A percentile compares a stretch with the other conserved stretches of the same genome.
These are phyloP conservation scores for Hypomontagnella monticulosa DNA, from an alignment of 495 filamentous ascomycete genomes.

Conservation along the genomic window DNA sequence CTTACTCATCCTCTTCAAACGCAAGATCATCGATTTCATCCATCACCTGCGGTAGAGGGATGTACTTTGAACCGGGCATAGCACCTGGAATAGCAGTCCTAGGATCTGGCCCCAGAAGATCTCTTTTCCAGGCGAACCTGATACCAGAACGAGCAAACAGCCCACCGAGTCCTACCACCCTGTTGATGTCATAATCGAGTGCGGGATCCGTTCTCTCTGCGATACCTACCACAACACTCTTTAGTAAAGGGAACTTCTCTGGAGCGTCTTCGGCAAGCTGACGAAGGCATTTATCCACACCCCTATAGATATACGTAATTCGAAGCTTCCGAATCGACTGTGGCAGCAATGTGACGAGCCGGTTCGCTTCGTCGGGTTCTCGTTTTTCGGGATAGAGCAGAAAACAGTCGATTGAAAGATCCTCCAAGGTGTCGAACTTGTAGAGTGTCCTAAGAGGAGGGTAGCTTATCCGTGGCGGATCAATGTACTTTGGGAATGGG, in stretches of 20 bases:
- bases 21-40: not conserved
- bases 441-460: not conserved
- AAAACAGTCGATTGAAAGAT: constrained; percentile 2
- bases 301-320: constrained; percentile 3
- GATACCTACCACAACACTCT: not conserved
- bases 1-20: not conserved
- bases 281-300: not conserved
- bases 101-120: not conserved
- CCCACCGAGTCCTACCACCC: not conserved
- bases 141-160: not conserved
- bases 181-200: not conserved
- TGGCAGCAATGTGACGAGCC: constrained; percentile 2
- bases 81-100: constrained; percentile 3
- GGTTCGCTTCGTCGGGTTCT: not conserved
- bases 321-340: constrained; percentile 11
- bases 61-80: not conserved
- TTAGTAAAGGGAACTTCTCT: not conserved
- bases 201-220: not conserved
- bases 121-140: not conserved
- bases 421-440: not conserved
- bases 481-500: not conserved
- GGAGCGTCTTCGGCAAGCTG: constrained; percentile 2
- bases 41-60: constrained; percentile 1
- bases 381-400: not conserved
- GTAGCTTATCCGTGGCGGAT: not conserved